Evolutionary conservation across 2,329 filamentous ascomycete genomes (phyloP), one percentile per base, ranked within the genome.

Genomic region (Waltergamsia citrina): DNA sequence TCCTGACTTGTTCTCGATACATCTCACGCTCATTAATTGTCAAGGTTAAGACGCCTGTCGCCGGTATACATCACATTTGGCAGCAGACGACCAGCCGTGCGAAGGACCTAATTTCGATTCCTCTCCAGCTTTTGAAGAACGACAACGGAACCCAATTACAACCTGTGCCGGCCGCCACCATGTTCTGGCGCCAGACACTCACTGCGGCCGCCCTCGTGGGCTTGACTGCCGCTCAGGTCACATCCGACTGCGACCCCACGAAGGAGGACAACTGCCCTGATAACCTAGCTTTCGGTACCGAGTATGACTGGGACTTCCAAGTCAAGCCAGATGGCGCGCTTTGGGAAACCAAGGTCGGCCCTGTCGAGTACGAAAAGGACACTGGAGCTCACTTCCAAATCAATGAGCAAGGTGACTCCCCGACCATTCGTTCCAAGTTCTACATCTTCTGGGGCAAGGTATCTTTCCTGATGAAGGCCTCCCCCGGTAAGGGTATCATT

Each of bases 391-490:
- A 71, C 36, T 88, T 93, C 60, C 81, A 71, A 33, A 78, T 94
- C 58, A 62, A 56, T 36, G 69, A 79, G 52, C 69, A 76, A 42
- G 75, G 79, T 41, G 76, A 93, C 47, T 82, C 85, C 1, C 84
- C 86, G 1, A 93, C 85, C 1, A 72, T 94, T 41, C 72, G 78
- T 43, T 78, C 82, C 30, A 76, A 78, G 46, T 90, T 87, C 54
- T 92, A 86, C 62, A 82, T 94, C 57, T 87, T 93, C 65, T 90
- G 82, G 44, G 86, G 86, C 35, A 75, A 78, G 39, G 78, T 85
- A 36, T 85, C 92, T 57, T 70, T 90, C 38, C 68, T 74, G 44
- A 73, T 93, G 65, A 85, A 85, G 62, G 82, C 83, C 4, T 78
- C 87, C 1, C 61, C 66, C 2, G 87, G 87, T 14, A 63, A 62